Evolutionary conservation across 345 rosid genomes (phyloP).

Genomic region (Sonneratia alba): DNA sequence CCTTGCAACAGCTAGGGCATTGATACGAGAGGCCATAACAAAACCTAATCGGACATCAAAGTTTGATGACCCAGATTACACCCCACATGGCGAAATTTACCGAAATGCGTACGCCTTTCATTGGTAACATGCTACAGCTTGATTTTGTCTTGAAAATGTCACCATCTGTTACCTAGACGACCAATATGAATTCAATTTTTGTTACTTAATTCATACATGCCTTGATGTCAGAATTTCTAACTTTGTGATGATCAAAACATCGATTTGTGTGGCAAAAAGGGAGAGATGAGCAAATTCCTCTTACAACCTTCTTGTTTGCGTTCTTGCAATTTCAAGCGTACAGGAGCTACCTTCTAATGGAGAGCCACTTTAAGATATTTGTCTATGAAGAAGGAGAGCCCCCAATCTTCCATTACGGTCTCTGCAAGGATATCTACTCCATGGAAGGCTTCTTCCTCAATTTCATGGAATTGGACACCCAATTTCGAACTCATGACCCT

Average conservation of each 20-base stretch:
- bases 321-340: not conserved
- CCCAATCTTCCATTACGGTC: slow-evolving; percentile 54
- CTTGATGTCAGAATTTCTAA: too few species aligned
- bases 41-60: not conserved
- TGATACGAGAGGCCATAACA: not conserved
- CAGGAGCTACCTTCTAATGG: slow-evolving; percentile 7
- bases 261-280: not conserved
- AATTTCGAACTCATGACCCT: slow-evolving; percentile 6
- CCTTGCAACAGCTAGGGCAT: slow-evolving; percentile 2
- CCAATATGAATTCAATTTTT: too few species aligned
- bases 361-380: slow-evolving; percentile 32
- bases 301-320: not conserved
- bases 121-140: not conserved
- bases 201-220: too few species aligned
- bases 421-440: slow-evolving; percentile 54
- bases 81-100: not conserved
- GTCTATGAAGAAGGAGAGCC: slow-evolving; percentile 65
- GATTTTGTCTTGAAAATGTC: too few species aligned
- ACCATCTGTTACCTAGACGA: too few species aligned
- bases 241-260: too few species aligned
- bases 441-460: slow-evolving; percentile 50
- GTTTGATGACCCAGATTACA: not conserved
- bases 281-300: not conserved
- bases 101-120: not conserved
- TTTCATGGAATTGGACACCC: slow-evolving; percentile 30